Evolutionary conservation across 2,329 filamentous ascomycete genomes (phyloP), one percentile per base, ranked within the genome.

Genomic region (Trichophaea hybrida): DNA sequence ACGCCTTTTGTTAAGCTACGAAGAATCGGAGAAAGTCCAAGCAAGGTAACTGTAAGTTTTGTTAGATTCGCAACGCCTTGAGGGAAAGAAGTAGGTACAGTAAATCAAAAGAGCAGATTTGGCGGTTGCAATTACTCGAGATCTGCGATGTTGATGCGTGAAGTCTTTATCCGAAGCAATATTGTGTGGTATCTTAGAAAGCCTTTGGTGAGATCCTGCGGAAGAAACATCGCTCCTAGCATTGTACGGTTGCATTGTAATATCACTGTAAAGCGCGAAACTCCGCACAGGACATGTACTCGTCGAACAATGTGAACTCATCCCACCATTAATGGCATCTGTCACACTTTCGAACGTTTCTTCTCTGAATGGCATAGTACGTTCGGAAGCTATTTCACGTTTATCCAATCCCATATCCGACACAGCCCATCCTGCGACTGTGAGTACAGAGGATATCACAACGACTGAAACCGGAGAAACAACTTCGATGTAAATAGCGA

Each of bases 1-100:
- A 91, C 97, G 4, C 90, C 96, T 55, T 80, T 81, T 0, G 93
- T 98, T n/a, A 98, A 80, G 1, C 90, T 96, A 72, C 96, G 96
- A 63, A 98, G 81, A 65, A 98, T 97, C 0, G 93, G 93, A 46
- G 88, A 94, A 3, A 98, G 79, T 8, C 91, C 93, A 2, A 97
- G 81, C 12, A 98, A 78, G 3, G 89, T 90, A 67, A 82, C 4
- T 96, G 71, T 24, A 24, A 2, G 82, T 33, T 4, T 33, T 51
- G 78, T 63, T 82, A 78, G 62, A 81, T 79, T 24, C 24, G 24
- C 24, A 24, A 64, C 15, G 79, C 82, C 51, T 57, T 50, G 44
- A 79, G 73, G 2, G 76, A 15, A 35, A 37, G 34, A 15, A 54
- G 48, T 67, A 66, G 62, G 51, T 68, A 71, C n/a, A 69, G 66